These are phyloP conservation scores for Cryptococcus neoformans DNA, from an alignment of 1,284 basidiomycete genomes.

Conservation along the genomic window DNA sequence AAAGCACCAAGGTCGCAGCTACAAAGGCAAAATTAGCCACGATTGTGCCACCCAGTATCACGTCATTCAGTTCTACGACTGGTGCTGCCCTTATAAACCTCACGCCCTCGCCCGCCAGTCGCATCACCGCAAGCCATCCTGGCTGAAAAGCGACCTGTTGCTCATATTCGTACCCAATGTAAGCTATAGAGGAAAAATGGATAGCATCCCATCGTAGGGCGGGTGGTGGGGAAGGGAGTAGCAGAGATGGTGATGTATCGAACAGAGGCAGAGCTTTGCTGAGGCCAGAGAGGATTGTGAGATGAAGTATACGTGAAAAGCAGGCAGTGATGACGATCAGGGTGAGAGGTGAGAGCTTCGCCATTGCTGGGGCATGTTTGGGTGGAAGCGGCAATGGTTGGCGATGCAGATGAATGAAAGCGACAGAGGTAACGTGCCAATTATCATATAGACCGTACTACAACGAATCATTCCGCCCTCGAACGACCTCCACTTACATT, in stretches of 20 bases:
- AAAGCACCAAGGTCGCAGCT: conserved; percentile 57
- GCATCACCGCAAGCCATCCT: conserved; percentile 61
- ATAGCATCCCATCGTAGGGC: conserved; percentile 76
- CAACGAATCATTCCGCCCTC: too few species aligned
- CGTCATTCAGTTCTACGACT: conserved; percentile 14
- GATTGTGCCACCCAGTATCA: conserved; percentile 29
- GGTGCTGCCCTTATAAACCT: conserved; percentile 10
- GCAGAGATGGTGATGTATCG: conserved; percentile 32
- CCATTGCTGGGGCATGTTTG: too few species aligned
- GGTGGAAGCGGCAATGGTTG: too few species aligned
- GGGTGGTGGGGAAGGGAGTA: conserved; percentile 1
- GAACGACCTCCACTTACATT: too few species aligned
- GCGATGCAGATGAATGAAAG: too few species aligned
- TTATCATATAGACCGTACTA: too few species aligned
- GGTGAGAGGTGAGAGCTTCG: neutral
- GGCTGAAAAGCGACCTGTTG: conserved; percentile 87
- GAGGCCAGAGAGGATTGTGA: conserved; percentile 16
- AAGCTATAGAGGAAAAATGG: conserved; percentile 69
- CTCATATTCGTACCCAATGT: conserved; percentile 65
- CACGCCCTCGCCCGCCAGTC: conserved; percentile 41
- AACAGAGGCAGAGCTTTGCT: conserved; percentile 20
- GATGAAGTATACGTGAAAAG: conserved; percentile 11
- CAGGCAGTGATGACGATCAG: conserved; percentile 8
- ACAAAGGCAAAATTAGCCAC: conserved; percentile 34
- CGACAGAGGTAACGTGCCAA: too few species aligned